Conservation (phyloP, 176 grass and related monocot species). For the Eragrostis curvula region DNA sequence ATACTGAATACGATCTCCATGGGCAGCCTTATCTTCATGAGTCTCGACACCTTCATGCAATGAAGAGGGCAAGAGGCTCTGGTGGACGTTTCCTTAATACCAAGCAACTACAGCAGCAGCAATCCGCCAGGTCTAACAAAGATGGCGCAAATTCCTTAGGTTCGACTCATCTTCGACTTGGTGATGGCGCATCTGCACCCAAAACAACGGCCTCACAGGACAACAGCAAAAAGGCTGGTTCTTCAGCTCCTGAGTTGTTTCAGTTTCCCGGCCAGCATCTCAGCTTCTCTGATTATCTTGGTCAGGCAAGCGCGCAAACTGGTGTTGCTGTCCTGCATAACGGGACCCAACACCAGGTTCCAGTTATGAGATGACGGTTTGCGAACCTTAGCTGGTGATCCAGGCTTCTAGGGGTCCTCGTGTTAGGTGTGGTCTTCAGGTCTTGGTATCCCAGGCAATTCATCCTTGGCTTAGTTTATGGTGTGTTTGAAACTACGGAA, state of each 20-base stretch:
- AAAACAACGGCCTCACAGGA: conserved; percentile 30
- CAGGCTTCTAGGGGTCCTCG: neutral
- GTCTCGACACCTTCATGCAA: conserved; percentile 77
- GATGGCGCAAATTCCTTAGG: conserved; percentile 19
- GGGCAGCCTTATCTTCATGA: conserved; percentile 84
- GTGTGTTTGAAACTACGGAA: conserved; percentile 28
- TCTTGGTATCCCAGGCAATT: conserved; percentile 58
- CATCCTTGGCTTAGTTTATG: conserved; percentile 72
- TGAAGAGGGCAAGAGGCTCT: conserved; percentile 74
- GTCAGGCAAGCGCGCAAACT: conserved; percentile 22
- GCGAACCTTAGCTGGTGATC: neutral
- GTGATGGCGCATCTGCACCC: neutral
- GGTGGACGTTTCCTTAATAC: conserved; percentile 78
- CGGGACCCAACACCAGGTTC: conserved; percentile 17
- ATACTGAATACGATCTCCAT: conserved; percentile 9
- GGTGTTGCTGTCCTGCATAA: conserved; percentile 7
- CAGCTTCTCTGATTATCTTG: conserved; percentile 46
- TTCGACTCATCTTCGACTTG: conserved; percentile 38
- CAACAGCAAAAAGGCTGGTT: neutral
- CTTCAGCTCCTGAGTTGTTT: conserved; percentile 38
- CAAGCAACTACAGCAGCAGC: conserved; percentile 58
- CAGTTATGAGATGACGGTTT: conserved; percentile 36
- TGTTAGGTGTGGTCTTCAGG: conserved; percentile 22
- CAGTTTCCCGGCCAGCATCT: conserved; percentile 45
- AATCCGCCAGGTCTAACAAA: neutral